These are phyloP conservation scores for Didymosphaeria variabile DNA, from an alignment of 2,329 filamentous ascomycete species.

Conservation along the genomic window DNA sequence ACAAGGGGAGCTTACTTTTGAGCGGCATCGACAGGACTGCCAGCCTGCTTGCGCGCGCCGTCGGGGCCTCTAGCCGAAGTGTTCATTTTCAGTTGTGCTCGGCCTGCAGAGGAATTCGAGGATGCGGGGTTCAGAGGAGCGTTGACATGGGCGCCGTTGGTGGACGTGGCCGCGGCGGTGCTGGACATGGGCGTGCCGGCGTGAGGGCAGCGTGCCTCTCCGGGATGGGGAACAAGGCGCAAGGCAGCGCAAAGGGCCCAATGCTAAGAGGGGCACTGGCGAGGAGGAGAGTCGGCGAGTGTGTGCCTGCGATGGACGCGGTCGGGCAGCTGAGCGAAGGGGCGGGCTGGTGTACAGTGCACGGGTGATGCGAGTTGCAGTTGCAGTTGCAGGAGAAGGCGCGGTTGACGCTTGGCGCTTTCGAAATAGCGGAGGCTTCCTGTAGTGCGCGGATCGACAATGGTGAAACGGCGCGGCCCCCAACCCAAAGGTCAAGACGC, in stretches of 20 bases:
- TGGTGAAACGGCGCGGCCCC: constrained; percentile 14
- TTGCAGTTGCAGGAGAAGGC: constrained; percentile 12
- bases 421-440: constrained; percentile 5
- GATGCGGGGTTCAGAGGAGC: constrained; percentile 43
- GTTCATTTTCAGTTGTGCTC: constrained; percentile 61
- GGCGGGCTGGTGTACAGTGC: constrained; percentile 15
- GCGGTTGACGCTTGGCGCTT: constrained; percentile 11
- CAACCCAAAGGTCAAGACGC: background rate
- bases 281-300: constrained; percentile 22
- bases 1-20: constrained; percentile 59
- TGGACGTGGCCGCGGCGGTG: constrained; percentile 38
- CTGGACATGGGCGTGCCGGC: constrained; percentile 40
- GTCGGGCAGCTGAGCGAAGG: constrained; percentile 25
- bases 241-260: constrained; percentile 37
- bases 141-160: constrained; percentile 46
- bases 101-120: constrained; percentile 48
- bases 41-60: constrained; percentile 63
- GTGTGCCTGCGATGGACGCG: constrained; percentile 32
- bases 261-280: constrained; percentile 30
- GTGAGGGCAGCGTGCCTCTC: constrained; percentile 28
- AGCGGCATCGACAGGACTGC: constrained; percentile 62
- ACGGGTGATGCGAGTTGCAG: constrained; percentile 9
- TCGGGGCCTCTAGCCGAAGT: constrained; percentile 61
- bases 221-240: constrained; percentile 23
- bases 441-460: constrained; percentile 6